Base-by-base conservation (phyloP, 139 green algal genomes). In the Volvox africanus region DNA sequence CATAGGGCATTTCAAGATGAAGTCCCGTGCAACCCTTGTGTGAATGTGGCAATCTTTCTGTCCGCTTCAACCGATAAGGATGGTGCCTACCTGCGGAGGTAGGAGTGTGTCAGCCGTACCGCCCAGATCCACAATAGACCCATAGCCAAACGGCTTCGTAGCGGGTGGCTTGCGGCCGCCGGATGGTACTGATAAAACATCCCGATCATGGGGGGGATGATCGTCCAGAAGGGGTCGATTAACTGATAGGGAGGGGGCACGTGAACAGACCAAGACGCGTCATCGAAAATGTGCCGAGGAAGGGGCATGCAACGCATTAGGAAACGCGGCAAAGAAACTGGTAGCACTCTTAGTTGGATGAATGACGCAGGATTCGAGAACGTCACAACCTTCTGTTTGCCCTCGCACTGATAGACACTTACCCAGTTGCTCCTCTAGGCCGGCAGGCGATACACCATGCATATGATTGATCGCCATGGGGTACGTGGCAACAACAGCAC, bases 191-290 rank as follows among this genome's bases (percentile, higher is more conserved):
- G 20, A 82, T 95, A 97, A 89, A 96, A 95, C 2, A 87, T 55
- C 20, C 82, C 89, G 32, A 97, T 93, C 67, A 97, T 89, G 9
- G 82, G 21, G 17, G 96, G 95, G n/a, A 94, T 89, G 22, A 97
- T 75, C 0, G 93, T 96, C 95, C 96, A 97, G 87, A 96, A 97
- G 28, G 94, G 94, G 82, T 97, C 95, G 67, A 97, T 97, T 28
- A 96, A 79, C 90, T 93, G 90, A 11, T 21, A 79, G 71, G 71
- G 71, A 79, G 18, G 71, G 35, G 17, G 71, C 24, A 79, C 5
- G 71, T 12, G 67, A 28, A 5, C 44, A 55, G 44, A 55, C 5
- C 9, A 14, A n/a, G 5, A 55, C 44, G 44, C 9, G 44, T 55
- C 44, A 55, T 55, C 44, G 44, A 55, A 28, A 32, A 12, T 75